Evolutionary conservation across 129 eudicot genomes (phyloP).

Genomic region (Centaurea solstitialis): DNA sequence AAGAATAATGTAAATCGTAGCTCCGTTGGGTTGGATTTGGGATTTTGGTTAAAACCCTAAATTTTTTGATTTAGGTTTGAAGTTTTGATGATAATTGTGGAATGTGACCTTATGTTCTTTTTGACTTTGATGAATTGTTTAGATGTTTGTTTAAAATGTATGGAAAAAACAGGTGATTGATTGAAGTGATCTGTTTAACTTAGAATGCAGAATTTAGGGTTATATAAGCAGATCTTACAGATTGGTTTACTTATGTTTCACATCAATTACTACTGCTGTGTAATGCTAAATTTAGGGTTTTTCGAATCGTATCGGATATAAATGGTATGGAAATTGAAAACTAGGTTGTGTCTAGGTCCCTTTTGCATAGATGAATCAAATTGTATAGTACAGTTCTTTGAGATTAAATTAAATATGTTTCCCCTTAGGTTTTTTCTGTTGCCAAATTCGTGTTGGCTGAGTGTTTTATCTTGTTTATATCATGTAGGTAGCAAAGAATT

Average conservation of each 20-base stretch:
- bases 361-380: not conserved
- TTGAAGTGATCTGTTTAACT: not conserved
- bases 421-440: not conserved
- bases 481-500: too few species aligned
- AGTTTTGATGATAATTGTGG: not conserved
- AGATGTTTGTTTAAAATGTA: not conserved
- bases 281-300: not conserved
- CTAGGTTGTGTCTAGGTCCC: not conserved
- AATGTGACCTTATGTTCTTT: not conserved
- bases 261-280: not conserved
- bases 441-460: not conserved
- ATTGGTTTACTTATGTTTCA: not conserved
- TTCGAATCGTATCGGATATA: not conserved
- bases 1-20: not conserved
- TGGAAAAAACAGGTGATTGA: not conserved
- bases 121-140: not conserved
- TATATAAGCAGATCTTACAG: not conserved
- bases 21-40: slow-evolving; percentile 1
- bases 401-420: not conserved
- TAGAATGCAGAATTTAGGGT: not conserved
- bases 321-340: not conserved
- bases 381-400: not conserved
- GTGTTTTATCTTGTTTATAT: not conserved
- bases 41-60: slow-evolving; percentile 23
- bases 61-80: not conserved